Conservation (phyloP, 2,329 filamentous ascomycete species). For the Exserohilum rostratum region DNA sequence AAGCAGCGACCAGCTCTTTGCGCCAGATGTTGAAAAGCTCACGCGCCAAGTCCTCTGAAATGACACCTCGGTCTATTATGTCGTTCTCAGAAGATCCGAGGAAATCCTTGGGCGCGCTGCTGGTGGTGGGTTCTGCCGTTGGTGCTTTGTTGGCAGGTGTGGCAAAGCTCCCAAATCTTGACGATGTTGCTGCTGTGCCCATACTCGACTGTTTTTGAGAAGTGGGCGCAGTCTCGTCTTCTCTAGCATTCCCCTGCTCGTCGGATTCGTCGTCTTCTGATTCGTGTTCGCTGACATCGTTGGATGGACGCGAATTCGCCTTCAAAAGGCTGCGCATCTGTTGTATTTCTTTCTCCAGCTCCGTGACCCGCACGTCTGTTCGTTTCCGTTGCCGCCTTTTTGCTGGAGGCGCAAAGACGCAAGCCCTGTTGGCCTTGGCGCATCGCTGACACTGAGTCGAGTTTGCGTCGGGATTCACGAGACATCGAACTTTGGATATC, state of each 20-base stretch:
- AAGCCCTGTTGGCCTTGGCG: conserved; percentile 40
- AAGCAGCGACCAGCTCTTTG: conserved; percentile 36
- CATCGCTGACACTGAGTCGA: conserved; percentile 44
- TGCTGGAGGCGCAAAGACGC: conserved; percentile 45
- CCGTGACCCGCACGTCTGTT: conserved; percentile 46
- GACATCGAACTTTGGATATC: conserved; percentile 45
- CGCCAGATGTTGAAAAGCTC: conserved; percentile 41
- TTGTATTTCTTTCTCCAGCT: conserved; percentile 45
- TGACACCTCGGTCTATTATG: conserved; percentile 43
- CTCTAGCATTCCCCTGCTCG: conserved; percentile 18
- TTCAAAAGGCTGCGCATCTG: conserved; percentile 43
- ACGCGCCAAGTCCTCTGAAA: conserved; percentile 35
- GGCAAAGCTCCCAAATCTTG: conserved; percentile 13
- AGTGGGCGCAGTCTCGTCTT: conserved; percentile 23
- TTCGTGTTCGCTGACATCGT: conserved; percentile 36
- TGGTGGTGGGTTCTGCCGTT: conserved; percentile 2
- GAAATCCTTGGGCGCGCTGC: conserved; percentile 24
- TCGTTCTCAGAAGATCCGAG: conserved; percentile 37
- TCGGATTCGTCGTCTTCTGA: conserved; percentile 37
- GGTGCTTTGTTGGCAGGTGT: conserved; percentile 10
- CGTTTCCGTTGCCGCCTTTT: conserved; percentile 46
- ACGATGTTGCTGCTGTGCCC: conserved; percentile 14
- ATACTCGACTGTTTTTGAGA: conserved; percentile 19
- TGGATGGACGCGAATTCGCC: conserved; percentile 28
- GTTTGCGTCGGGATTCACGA: conserved; percentile 31